Evolutionary conservation across 192 early-diverging fungal species (phyloP), one percentile per base, ranked within the genome.

Genomic region (Podila clonocystis): DNA sequence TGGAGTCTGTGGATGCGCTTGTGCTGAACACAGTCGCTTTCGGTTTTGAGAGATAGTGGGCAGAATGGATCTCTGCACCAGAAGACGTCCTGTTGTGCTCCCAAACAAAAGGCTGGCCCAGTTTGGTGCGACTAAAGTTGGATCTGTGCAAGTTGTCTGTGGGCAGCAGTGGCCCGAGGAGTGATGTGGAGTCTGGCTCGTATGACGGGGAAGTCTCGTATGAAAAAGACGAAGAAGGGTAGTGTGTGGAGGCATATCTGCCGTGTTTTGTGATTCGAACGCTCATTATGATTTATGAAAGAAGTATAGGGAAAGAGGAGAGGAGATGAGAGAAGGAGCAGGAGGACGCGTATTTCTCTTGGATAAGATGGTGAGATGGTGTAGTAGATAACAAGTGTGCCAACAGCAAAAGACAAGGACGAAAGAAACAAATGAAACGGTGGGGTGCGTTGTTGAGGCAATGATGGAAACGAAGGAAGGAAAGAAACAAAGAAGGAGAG

Each of bases 181-280:
- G 33, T 36, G 75, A 78, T 36, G 41, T 67, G 17, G 69, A 62
- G n/a, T 62, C 58, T n/a, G 69, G 58, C 49, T 63, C 75, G 17
- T 36, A 62, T 1, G 60, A 60, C 6, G 59, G 34, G 15, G 41
- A 15, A 45, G 41, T 17, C 41, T 45, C 41, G 41, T 45, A 45
- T 15, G 41, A 17, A 17, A 45, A 45, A 15, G 59, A 59, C 12
- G 68, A 70, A 5, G 68, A 28, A 13, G 68, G 50, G 52, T 60
- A 65, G 55, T 65, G 74, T 31, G 68, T 65, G 6, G 63, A 71
- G 48, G 63, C 64, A 34, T 63, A 58, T 36, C 69, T 45, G 59
- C 63, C 68, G 49, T 78, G 65, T 20, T 72, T 67, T 72, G 69
- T 50, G 28, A 49, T 31, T 28, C 68, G 68, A 1, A 78, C 49